Conservation (phyloP, 805 yeast genomes). For the Kluyveromyces nonfermentans region DNA sequence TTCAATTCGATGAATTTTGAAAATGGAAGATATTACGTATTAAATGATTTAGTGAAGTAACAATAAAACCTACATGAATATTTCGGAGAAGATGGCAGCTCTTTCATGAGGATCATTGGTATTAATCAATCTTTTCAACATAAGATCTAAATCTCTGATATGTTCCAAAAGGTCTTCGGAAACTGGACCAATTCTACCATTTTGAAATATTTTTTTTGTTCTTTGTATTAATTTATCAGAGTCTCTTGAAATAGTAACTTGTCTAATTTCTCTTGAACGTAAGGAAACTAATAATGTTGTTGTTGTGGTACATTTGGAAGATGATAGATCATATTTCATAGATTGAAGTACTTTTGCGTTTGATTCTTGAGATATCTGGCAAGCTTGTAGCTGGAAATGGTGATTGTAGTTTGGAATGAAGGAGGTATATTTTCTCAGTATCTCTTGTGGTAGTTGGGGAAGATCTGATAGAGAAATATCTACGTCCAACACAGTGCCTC, state of each 20-base stretch:
- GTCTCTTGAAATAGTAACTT: slow-evolving; percentile 23
- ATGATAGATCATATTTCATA: slow-evolving; percentile 44
- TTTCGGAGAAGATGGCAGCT: background rate
- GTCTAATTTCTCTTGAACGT: slow-evolving; percentile 31
- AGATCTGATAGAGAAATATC: slow-evolving; percentile 13
- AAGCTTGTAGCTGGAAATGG: slow-evolving; percentile 40
- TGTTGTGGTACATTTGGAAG: slow-evolving; percentile 6
- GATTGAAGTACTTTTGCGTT: slow-evolving; percentile 39
- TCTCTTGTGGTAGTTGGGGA: slow-evolving; percentile 11
- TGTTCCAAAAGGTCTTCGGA: background rate
- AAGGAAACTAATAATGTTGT: slow-evolving; percentile 29
- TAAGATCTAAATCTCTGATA: background rate
- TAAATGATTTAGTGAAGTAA: background rate
- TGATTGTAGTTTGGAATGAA: slow-evolving; percentile 23
- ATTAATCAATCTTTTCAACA: background rate
- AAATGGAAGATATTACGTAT: background rate
- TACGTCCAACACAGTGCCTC: slow-evolving; percentile 9
- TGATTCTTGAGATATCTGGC: slow-evolving; percentile 41
- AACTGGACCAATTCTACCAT: slow-evolving; percentile 15
- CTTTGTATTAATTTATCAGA: slow-evolving; percentile 16
- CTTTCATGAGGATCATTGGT: background rate
- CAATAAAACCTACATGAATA: background rate
- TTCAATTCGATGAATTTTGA: background rate
- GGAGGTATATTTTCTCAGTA: slow-evolving; percentile 22
- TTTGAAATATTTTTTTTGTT: slow-evolving; percentile 20